Evolutionary conservation across 768 basidiomycete species (phyloP), one percentile per base, ranked within the genome.

Genomic region (Omphalotus guepiniiformis): DNA sequence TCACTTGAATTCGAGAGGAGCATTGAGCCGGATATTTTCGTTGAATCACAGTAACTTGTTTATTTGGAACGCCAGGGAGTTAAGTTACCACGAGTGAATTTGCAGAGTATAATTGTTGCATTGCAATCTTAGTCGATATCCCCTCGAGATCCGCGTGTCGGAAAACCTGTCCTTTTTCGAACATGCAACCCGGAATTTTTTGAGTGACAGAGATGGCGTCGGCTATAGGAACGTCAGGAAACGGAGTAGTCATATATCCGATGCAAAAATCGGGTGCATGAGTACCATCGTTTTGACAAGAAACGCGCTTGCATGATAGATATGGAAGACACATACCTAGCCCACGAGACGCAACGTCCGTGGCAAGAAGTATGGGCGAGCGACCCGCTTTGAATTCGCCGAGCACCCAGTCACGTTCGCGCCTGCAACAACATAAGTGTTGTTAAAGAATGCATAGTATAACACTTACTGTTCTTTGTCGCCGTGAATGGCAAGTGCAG

Each of bases 331-430:
- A 93, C 95, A 76, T 87, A 98, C 96, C 96, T 64, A 99, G 83
- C 80, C 95, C 95, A 83, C 95, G 94, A 64, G 93, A 96, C 52
- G 95, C 96, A 60, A 99, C 95, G 67, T 97, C 96, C 58, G 96
- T 98, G 71, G 96, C 96, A 62, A 98, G 91, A 63, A 99, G 79
- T 66, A 99, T 98, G 2, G 95, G 95, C 26, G 90, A 93, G 54
- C 93, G 88, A 59, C 96, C 93, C 47, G 92, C 87, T 73, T 98
- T 98, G 79, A 99, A 99, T 72, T 99, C 96, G 65, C 85, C 76
- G 32, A 99, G 75, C 41, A 98, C 96, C 96, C 96, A 99, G 63
- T 99, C 96, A 72, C 96, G 94, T 73, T 99, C 96, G 48, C 90
- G 89, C 60, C 89, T 93, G 50, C 11, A 39, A 11, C 27, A 25